A percentile compares a stretch with the other conserved stretches of the same genome.
These are phyloP conservation scores for Stagonosporopsis rhizophila DNA, from an alignment of 2,329 filamentous ascomycete genomes.

Conservation along the genomic window DNA sequence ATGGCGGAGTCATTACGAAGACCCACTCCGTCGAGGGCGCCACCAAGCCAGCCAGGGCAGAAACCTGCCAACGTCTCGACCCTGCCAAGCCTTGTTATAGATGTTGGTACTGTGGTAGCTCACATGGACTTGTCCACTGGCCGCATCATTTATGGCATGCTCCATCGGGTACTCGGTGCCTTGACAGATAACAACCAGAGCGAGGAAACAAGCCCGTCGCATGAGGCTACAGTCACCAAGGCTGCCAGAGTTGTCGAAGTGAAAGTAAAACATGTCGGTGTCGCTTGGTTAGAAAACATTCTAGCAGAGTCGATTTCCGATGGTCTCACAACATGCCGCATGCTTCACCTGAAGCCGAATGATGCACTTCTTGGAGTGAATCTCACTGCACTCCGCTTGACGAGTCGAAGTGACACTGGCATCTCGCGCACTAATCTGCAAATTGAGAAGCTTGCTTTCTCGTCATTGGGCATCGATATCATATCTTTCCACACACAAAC, in stretches of 20 bases:
- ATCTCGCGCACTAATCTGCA: constrained; percentile 34
- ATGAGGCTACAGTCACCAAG: constrained; percentile 1
- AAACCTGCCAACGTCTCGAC: constrained; percentile 17
- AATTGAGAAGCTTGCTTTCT: constrained; percentile 55
- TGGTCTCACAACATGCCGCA: constrained; percentile 1
- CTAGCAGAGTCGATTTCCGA: constrained; percentile 32
- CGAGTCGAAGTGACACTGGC: constrained; percentile 24
- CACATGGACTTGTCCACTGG: constrained; percentile 48
- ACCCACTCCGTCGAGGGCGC: constrained; percentile 20
- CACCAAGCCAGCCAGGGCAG: constrained; percentile 12
- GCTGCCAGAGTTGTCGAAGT: constrained; percentile 28
- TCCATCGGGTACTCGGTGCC: constrained; percentile 33
- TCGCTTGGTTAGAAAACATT: constrained; percentile 44
- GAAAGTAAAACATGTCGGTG: constrained; percentile 35
- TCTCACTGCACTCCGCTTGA: constrained; percentile 34
- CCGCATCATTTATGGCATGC: constrained; percentile 43
- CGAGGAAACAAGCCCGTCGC: neutral
- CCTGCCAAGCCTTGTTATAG: constrained; percentile 34
- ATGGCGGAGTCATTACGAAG: constrained; percentile 32
- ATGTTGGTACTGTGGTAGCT: constrained; percentile 43
- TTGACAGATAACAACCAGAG: constrained; percentile 21
- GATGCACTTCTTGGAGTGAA: constrained; percentile 40
- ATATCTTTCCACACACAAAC: constrained; percentile 57
- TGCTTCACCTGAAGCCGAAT: constrained; percentile 34
- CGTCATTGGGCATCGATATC: constrained; percentile 58